A percentile compares a stretch with the other conserved stretches of the same genome.
Conservation (phyloP, 441 rosid genomes). For the Metrosideros polymorpha region DNA sequence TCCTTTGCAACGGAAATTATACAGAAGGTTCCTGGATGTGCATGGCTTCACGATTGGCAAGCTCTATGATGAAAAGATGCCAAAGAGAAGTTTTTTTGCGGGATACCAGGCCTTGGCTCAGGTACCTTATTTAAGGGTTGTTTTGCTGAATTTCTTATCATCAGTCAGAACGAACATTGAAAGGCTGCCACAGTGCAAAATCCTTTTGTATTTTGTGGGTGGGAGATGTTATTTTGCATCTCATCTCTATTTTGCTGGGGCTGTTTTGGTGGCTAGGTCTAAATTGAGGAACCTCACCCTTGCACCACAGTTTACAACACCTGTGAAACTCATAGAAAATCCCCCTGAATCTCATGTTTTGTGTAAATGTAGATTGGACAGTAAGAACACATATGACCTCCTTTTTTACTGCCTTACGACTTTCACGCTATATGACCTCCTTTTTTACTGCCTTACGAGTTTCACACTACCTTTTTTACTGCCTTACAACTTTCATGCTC, state of each 20-base stretch:
- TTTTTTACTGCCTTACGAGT: background rate
- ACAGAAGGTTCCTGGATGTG: conserved; percentile 89
- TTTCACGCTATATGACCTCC: background rate
- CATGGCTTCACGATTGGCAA: conserved; percentile 72
- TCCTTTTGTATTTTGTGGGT: background rate
- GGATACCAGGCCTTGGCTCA: conserved; percentile 99
- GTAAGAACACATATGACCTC: background rate
- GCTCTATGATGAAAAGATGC: conserved; percentile 54
- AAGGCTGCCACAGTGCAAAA: background rate
- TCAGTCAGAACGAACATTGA: background rate
- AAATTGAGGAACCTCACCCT: background rate
- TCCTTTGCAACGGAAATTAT: conserved; percentile 80
- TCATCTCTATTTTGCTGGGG: background rate
- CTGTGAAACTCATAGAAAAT: background rate
- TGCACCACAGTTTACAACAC: background rate
- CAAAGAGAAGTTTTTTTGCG: conserved; percentile 84
- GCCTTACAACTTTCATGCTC: background rate
- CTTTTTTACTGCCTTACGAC: background rate
- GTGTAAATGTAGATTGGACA: background rate
- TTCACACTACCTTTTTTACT: background rate
- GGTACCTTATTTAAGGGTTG: conserved; percentile 34
- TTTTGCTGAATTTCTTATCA: background rate
- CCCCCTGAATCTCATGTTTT: background rate
- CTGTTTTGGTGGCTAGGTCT: background rate
- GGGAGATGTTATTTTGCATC: background rate